Evolutionary conservation across 2,329 filamentous ascomycete species (phyloP).

Genomic region (Diaporthe longicolla): DNA sequence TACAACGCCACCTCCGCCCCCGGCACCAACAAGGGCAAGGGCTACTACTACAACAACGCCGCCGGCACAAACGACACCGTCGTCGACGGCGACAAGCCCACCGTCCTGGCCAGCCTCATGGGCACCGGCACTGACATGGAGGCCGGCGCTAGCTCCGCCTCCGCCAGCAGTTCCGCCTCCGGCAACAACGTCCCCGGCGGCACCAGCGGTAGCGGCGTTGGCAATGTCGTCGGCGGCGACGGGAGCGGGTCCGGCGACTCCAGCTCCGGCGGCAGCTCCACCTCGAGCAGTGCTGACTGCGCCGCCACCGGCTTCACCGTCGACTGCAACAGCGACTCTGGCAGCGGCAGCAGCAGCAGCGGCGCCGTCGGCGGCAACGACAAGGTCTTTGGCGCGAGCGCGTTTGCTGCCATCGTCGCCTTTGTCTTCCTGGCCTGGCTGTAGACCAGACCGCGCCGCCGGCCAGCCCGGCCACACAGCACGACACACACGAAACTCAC

Average conservation of each 20-base stretch:
- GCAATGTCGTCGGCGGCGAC: constrained; percentile 44
- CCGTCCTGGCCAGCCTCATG: constrained; percentile 82
- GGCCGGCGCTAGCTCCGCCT: constrained; percentile 51
- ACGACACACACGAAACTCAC: constrained; percentile 14
- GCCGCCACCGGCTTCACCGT: constrained; percentile 58
- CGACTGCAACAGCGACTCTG: constrained; percentile 49
- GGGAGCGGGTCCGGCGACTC: constrained; percentile 45
- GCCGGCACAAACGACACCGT: constrained; percentile 83
- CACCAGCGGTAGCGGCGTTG: constrained; percentile 47
- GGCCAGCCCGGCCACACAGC: neutral
- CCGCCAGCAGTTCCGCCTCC: constrained; percentile 40
- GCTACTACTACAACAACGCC: constrained; percentile 81
- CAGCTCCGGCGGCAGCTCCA: constrained; percentile 44
- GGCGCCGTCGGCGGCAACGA: constrained; percentile 44
- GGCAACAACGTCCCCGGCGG: constrained; percentile 50
- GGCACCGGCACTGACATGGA: constrained; percentile 86
- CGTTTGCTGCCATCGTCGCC: constrained; percentile 54
- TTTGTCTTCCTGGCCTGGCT: constrained; percentile 52
- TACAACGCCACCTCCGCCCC: constrained; percentile 75
- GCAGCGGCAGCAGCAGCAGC: constrained; percentile 39
- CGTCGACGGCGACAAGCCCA: constrained; percentile 79
- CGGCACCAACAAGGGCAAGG: constrained; percentile 77
- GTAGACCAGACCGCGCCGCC: constrained; percentile 40
- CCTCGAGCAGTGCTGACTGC: constrained; percentile 49
- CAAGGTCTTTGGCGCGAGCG: constrained; percentile 48